Conservation (phyloP, 1,284 basidiomycete genomes). For the Boletus mariae region DNA sequence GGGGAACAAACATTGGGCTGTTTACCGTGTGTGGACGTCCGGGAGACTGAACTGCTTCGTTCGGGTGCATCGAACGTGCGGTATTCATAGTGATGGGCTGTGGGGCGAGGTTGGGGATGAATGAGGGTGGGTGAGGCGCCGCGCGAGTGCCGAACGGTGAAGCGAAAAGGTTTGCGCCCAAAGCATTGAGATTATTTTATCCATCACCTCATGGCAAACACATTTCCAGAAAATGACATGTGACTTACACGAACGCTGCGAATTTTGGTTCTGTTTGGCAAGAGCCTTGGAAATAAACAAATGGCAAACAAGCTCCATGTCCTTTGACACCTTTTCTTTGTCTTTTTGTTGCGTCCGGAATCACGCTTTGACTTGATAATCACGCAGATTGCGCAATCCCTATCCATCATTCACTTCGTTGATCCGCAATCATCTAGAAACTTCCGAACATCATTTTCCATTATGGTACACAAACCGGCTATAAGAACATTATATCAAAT, state of each 20-base stretch:
- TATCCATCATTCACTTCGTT: background rate
- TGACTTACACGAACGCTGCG: background rate
- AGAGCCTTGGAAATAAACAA: conserved; percentile 12
- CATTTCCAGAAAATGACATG: background rate
- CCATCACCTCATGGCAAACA: conserved; percentile 18
- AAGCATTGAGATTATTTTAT: background rate
- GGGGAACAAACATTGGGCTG: background rate
- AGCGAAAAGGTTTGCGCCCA: background rate
- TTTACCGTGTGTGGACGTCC: conserved; percentile 3
- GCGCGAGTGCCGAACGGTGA: background rate
- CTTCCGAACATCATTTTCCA: background rate
- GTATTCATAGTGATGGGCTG: conserved; percentile 4
- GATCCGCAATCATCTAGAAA: background rate
- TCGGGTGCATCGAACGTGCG: background rate
- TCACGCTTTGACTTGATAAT: background rate
- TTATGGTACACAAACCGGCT: conserved; percentile 3
- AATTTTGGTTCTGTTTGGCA: conserved; percentile 9
- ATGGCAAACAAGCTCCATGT: background rate
- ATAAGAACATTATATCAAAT: conserved; percentile 8
- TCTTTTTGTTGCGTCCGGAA: background rate
- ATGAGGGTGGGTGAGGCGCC: background rate
- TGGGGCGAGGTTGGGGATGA: background rate
- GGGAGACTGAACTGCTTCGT: background rate
- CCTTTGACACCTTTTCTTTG: no score
- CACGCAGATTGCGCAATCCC: no score